These are phyloP conservation scores for Canna indica DNA, from an alignment of 176 grass and related monocot genomes.

Conservation along the genomic window DNA sequence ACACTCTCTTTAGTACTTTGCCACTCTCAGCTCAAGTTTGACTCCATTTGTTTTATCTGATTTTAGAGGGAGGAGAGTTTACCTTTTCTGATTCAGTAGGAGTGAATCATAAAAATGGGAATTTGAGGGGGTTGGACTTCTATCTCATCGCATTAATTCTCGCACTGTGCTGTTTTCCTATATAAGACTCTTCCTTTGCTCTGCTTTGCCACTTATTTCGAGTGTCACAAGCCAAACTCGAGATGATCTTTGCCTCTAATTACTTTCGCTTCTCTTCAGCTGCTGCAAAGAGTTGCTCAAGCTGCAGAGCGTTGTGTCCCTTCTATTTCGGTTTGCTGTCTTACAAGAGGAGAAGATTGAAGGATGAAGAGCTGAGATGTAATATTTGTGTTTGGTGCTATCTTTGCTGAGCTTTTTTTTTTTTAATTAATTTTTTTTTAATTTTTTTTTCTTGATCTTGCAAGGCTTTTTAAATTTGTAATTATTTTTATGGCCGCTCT, in stretches of 20 bases:
- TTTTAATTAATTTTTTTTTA: background rate
- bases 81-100: slow-evolving; percentile 2
- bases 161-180: slow-evolving; percentile 2
- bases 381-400: background rate
- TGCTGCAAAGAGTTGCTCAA: background rate
- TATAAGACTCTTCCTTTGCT: background rate
- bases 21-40: background rate
- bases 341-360: background rate
- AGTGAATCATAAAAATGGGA: slow-evolving; percentile 1
- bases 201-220: background rate
- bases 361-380: background rate
- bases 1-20: background rate
- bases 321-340: background rate
- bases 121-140: background rate
- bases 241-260: background rate
- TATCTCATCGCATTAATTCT: slow-evolving; percentile 11
- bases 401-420: slow-evolving; percentile 14
- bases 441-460: slow-evolving; percentile 42
- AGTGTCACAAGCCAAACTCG: background rate
- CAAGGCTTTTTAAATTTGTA: slow-evolving; percentile 19
- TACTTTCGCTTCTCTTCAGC: background rate
- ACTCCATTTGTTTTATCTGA: background rate
- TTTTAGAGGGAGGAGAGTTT: background rate
- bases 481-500: background rate
- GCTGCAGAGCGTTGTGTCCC: background rate